Conservation (phyloP, 140 eudicot genomes). For the Stevia rebaudiana region DNA sequence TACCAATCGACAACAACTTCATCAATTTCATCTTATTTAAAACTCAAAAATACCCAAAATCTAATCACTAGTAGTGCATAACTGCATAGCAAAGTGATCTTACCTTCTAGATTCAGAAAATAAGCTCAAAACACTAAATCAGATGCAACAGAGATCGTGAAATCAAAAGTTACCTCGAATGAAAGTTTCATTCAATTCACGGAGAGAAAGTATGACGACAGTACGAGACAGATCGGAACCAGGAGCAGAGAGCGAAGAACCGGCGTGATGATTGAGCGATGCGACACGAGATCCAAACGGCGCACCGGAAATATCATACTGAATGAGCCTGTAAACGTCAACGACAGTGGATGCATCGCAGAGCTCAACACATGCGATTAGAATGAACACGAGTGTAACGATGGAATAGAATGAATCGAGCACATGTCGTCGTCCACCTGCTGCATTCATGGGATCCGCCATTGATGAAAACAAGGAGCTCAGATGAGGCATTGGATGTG, state of each 20-base stretch:
- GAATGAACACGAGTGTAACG: conserved; percentile 41
- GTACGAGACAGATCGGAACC: conserved; percentile 88
- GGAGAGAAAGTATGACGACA: conserved; percentile 65
- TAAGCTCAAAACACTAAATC: conserved; percentile 7
- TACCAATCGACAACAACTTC: conserved; percentile 3
- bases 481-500: conserved; percentile 16
- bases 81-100: conserved; percentile 10
- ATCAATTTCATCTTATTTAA: conserved; percentile 9
- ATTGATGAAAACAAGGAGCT: conserved; percentile 36
- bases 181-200: conserved; percentile 61
- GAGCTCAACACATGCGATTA: conserved; percentile 78
- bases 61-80: not conserved
- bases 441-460: conserved; percentile 41
- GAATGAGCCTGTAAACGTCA: conserved; percentile 90
- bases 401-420: conserved; percentile 45
- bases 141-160: not conserved
- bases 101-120: not conserved
- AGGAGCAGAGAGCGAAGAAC: conserved; percentile 55
- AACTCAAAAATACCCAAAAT: not conserved
- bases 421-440: conserved; percentile 19
- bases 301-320: conserved; percentile 92
- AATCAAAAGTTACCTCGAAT: conserved; percentile 44
- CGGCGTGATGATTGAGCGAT: conserved; percentile 87
- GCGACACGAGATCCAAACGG: conserved; percentile 94
- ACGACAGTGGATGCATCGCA: conserved; percentile 92